Evolutionary conservation across 2,329 filamentous ascomycete genomes (phyloP), one percentile per base, ranked within the genome.

Genomic region (Paecilomyces sp.): DNA sequence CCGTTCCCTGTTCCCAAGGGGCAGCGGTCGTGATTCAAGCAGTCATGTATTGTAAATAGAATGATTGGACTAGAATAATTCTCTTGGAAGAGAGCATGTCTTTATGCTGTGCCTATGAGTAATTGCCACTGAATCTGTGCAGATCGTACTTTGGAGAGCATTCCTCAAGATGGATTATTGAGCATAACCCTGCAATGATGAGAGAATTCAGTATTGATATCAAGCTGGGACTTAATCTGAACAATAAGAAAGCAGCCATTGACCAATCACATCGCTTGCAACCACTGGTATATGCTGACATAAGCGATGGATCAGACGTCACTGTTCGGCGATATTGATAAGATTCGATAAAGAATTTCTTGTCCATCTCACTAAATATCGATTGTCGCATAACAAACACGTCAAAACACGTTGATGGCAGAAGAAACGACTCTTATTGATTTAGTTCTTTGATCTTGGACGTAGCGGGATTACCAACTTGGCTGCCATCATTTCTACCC

Each of bases 1-100:
- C 79, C 80, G 1, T 82, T 79, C 63, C 60, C 66, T 9, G 72
- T 74, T 41, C 76, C 76, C 1, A 59, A 30, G 13, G 57, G 60
- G 6, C 57, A 61, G 51, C 13, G n/a, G 13, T n/a, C 36, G 36
- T 47, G n/a, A 47, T 11, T 33, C 31, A 3, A 33, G 3, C 2
- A 6, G 11, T 33, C 31, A 31, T 33, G 5, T 11, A 33, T 11
- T 33, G 31, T 33, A 28, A 4, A 4, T 28, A 28, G 25, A 28
- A 28, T 28, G 25, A 28, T 28, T 6, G 6, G 25, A 28, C 25
- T 28, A 28, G 25, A 28, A 28, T 28, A 28, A 6, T 28, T 28
- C 25, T 28, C 34, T 15, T 41, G 13, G 1, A 41, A 41, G 13
- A 41, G 34, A 41, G 34, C 5, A 41, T 41, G 12, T 15, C 34